Percentiles rank a stretch among this genome's conserved stretches.
These are phyloP conservation scores for Solanum rostratum DNA, from an alignment of 257 asterid genomes.

Conservation along the genomic window DNA sequence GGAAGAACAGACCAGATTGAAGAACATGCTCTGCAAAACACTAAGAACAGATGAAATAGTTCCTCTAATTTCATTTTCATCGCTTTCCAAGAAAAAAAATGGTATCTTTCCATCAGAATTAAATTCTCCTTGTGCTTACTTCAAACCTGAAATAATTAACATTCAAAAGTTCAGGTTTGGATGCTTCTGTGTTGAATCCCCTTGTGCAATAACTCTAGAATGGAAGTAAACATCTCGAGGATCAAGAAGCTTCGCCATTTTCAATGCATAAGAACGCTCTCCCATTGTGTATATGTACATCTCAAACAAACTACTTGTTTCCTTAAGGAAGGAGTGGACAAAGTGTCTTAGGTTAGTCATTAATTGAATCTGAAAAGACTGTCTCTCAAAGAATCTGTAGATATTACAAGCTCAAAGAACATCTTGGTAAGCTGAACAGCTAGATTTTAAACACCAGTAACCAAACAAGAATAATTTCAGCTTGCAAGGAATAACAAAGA, in stretches of 20 bases:
- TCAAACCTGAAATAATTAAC: background rate
- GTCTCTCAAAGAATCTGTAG: constrained; percentile 40
- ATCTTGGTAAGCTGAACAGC: background rate
- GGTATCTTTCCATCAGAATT: too few species aligned
- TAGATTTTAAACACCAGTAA: background rate
- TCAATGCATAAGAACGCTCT: constrained; percentile 3
- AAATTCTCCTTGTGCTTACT: background rate
- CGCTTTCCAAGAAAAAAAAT: too few species aligned
- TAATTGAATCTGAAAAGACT: constrained; percentile 62
- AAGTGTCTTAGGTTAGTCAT: constrained; percentile 86
- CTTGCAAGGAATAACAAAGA: background rate
- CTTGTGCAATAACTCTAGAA: constrained; percentile 5
- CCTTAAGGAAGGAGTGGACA: constrained; percentile 60
- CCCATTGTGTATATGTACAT: constrained; percentile 7
- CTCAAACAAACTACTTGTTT: constrained; percentile 30
- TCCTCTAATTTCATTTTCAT: background rate
- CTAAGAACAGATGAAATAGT: background rate
- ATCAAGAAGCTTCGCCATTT: constrained; percentile 6
- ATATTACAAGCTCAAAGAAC: background rate
- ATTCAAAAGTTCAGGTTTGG: background rate
- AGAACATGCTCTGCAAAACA: background rate
- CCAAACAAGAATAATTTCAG: background rate
- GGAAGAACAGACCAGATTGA: background rate
- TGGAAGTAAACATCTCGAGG: background rate
- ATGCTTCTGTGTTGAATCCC: background rate